Conservation (phyloP, 768 basidiomycete species). For the Serendipita sp. region DNA sequence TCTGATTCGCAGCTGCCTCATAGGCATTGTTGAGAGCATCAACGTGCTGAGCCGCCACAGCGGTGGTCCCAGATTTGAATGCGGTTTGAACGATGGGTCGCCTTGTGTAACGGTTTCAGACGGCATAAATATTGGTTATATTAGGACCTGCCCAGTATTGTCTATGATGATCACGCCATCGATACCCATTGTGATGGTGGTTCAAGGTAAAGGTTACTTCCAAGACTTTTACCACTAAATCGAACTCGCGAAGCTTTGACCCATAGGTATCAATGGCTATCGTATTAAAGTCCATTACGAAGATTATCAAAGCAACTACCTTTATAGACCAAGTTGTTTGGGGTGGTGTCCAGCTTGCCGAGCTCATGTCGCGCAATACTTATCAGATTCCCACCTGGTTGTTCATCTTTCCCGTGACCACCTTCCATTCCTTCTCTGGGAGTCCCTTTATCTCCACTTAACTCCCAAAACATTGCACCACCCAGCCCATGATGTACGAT, state of each 20-base stretch:
- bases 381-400: slow-evolving; percentile 46
- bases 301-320: slow-evolving; percentile 68
- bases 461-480: slow-evolving; percentile 92
- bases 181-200: slow-evolving; percentile 39
- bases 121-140: not conserved
- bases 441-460: slow-evolving; percentile 70
- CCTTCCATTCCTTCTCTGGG: slow-evolving; percentile 55
- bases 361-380: slow-evolving; percentile 33
- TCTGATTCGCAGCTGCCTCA: slow-evolving; percentile 27
- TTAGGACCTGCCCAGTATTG: slow-evolving; percentile 41
- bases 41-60: slow-evolving; percentile 73
- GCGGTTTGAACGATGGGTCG: slow-evolving; percentile 79
- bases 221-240: not conserved
- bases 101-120: slow-evolving; percentile 11
- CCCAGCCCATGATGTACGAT: slow-evolving; percentile 61
- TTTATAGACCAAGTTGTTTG: slow-evolving; percentile 74
- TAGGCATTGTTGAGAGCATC: slow-evolving; percentile 68
- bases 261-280: too few relatives aligned
- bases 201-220: not conserved
- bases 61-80: slow-evolving; percentile 53
- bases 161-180: slow-evolving; percentile 73
- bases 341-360: slow-evolving; percentile 50
- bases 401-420: slow-evolving; percentile 56
- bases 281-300: slow-evolving; percentile 28
- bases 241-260: too few relatives aligned